phyloP scores from a whole-genome alignment of 2,329 filamentous ascomycete genomes.

The Phoma sp. region DNA sequence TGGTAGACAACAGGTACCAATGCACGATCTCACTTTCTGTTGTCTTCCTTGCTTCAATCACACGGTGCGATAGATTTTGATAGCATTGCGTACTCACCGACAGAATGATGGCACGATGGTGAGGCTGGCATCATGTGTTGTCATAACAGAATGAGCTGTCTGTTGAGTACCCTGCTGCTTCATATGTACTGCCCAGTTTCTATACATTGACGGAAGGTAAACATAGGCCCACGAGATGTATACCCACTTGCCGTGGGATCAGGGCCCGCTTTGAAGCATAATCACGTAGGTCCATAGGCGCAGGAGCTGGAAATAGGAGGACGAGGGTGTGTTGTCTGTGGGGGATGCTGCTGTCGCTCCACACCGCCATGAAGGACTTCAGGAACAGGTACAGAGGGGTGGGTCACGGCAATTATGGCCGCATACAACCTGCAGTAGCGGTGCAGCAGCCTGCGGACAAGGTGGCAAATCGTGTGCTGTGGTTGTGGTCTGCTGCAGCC shows the following conservation, averaged over 20 bases:
- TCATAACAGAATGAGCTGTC: constrained; percentile 11
- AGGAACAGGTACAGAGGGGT: constrained; percentile 37
- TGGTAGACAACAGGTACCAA: not conserved
- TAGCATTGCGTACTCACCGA: constrained; percentile 12
- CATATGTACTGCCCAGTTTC: constrained; percentile 19
- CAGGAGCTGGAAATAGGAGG: constrained; percentile 11
- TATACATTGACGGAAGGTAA: constrained; percentile 23
- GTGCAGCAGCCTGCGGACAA: constrained; percentile 23
- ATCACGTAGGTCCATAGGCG: constrained; percentile 28
- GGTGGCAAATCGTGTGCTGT: constrained; percentile 29
- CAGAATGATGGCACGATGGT: constrained; percentile 11
- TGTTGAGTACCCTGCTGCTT: constrained; percentile 16
- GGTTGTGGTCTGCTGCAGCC: constrained; percentile 32
- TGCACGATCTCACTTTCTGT: constrained; percentile 2
- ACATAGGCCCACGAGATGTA: constrained; percentile 19
- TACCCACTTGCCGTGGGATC: constrained; percentile 27
- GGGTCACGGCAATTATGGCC: constrained; percentile 28
- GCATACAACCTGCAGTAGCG: constrained; percentile 42
- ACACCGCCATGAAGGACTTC: constrained; percentile 36
- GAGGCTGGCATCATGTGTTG: constrained; percentile 14
- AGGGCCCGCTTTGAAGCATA: constrained; percentile 11
- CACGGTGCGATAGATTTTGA: constrained; percentile 12
- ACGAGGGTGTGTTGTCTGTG: constrained; percentile 30
- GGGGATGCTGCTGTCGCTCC: constrained; percentile 30
- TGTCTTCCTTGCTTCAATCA: constrained; percentile 18